Base-by-base conservation (phyloP, 805 yeast species). In the Candida ascalaphidarum region DNA sequence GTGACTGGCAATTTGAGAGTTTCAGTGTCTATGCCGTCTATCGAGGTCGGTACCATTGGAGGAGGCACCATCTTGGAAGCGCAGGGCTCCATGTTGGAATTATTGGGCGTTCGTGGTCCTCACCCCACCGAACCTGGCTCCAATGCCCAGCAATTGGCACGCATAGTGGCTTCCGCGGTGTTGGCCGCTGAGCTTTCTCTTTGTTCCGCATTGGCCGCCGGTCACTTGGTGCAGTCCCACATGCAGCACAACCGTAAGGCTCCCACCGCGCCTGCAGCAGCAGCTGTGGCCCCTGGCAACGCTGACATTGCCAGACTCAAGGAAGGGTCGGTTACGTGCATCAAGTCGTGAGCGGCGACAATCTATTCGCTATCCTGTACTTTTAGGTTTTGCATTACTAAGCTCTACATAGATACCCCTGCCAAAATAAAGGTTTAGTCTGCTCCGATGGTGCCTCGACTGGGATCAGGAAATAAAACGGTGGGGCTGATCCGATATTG, bases 1-100 rank as follows among this genome's bases (percentile, higher is more conserved):
- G 54, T 51, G 29, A 98, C 96, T 10, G 83, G 84, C 48, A 44
- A 41, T 31, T 69, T 92, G 49, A 80, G 75, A 42, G 81, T 92
- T 22, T 83, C 96, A 2, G 98, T 92, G n/a, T 84, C 97, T 4
- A 92, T 92, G 99, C 99, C 99, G 17, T 84, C 94, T 17, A 85
- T 92, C 44, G 99, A 92, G 61, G 98, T 92, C 25, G 99, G 99
- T 40, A 92, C 99, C 2, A 86, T 92, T 56, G 98, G 98, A 33
- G 99, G 99, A 39, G 99, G 99, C 51, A 92, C 99, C 3, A 83
- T 92, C 39, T 71, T 92, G 46, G 97, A 83, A 50, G 96, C 99
- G 23, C 99, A 92, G 61, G 82, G 88, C 28, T 84, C 97, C 14
- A 85, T 92, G 95, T 68, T 92, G 34, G 97, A 92, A 46, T 64